Evolutionary conservation across 768 basidiomycete species (phyloP), one percentile per base, ranked within the genome.

Genomic region (Hypholoma fasciculare): DNA sequence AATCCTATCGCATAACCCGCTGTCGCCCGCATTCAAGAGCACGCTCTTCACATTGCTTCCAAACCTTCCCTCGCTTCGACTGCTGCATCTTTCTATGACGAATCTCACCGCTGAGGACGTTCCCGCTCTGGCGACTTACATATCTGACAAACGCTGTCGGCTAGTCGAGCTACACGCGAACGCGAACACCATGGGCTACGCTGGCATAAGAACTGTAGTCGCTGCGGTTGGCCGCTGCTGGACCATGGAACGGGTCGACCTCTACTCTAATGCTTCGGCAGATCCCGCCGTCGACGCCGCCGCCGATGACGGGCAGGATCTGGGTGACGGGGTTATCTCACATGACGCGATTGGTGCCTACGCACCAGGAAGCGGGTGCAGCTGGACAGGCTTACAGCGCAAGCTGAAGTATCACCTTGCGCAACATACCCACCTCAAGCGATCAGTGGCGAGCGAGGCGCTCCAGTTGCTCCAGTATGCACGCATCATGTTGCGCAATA

Each of bases 151-250:
- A 14, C 51, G 48, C 36, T 66, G 65, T 46, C 57, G 47, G n/a
- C 44, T 66, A 12, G 44, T 37, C 17, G 55, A 61, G 40, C 42
- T 67, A 4, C 42, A 61, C 11, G 63, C 62, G 13, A 67, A 48
- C 39, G 63, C 57, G 27, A 67, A 67, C 23, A 16, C 39, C n/a
- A 54, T 67, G 49, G 57, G 61, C 11, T 61, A 62, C 38, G 49
- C 44, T 16, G 66, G 63, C 8, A 17, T 65, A 17, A 55, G 57
- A 40, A 20, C 43, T 7, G 38, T 67, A 23, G 36, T 62, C 8
- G 27, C 52, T 11, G 56, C 66, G 5, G 49, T 65, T 40, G 27
- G 56, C 44, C 14, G 20, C 17, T 63, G 62, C 23, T 63, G 59
- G 60, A 62, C 59, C 23, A 37, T 67, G 23, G 60, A 67, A 47